These are phyloP conservation scores for Clitoria ternatea DNA, from an alignment of 306 rosid genomes.

Conservation along the genomic window DNA sequence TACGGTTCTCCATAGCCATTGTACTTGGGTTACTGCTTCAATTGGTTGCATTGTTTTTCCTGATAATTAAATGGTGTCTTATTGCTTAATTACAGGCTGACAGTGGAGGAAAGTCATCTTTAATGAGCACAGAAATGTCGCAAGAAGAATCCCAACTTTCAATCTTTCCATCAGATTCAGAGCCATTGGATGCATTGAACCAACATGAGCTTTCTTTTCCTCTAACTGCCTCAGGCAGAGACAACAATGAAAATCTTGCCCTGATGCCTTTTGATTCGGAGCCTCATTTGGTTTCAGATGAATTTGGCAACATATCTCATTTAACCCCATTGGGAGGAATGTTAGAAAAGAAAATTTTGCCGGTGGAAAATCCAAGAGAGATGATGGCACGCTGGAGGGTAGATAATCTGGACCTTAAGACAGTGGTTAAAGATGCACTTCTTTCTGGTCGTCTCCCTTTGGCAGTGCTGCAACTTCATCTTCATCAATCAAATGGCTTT, in stretches of 20 bases:
- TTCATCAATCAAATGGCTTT: slow-evolving; percentile 62
- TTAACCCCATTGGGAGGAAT: slow-evolving; percentile 41
- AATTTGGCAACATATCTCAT: slow-evolving; percentile 48
- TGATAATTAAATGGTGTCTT: slow-evolving; percentile 21
- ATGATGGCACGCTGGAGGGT: slow-evolving; percentile 97
- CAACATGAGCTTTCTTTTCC: slow-evolving; percentile 57
- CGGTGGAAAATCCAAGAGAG: slow-evolving; percentile 78
- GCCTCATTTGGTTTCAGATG: slow-evolving; percentile 45
- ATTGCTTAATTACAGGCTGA: slow-evolving; percentile 50
- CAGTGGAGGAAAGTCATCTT: slow-evolving; percentile 44
- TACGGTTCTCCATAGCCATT: slow-evolving; percentile 33
- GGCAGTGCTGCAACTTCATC: slow-evolving; percentile 96
- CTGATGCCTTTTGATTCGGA: slow-evolving; percentile 46
- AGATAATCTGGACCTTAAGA: slow-evolving; percentile 76
- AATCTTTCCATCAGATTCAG: slow-evolving; percentile 41
- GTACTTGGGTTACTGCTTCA: slow-evolving; percentile 12
- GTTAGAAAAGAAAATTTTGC: slow-evolving; percentile 46
- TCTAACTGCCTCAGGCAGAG: slow-evolving; percentile 33
- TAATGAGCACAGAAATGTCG: slow-evolving; percentile 37
- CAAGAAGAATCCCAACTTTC: slow-evolving; percentile 57
- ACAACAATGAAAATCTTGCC: slow-evolving; percentile 50
- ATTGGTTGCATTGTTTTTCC: neutral
- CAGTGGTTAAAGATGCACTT: slow-evolving; percentile 89
- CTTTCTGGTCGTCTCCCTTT: slow-evolving; percentile 96
- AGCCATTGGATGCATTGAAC: slow-evolving; percentile 41